Evolutionary conservation across 306 rosid species (phyloP).

Genomic region (Quercus gilva): DNA sequence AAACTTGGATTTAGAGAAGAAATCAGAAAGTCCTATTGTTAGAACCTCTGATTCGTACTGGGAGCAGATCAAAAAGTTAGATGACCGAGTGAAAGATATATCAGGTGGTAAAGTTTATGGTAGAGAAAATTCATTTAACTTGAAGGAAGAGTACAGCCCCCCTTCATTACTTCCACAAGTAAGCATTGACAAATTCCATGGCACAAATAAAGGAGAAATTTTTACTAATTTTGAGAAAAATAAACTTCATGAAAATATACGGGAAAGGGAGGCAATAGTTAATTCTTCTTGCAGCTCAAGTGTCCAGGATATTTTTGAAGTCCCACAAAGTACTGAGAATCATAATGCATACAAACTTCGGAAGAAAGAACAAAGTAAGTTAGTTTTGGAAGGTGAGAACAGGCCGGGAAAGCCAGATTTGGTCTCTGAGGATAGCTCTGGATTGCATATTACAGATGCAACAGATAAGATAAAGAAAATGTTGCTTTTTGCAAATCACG

Average conservation of each 20-base stretch:
- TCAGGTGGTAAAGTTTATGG: constrained; percentile 47
- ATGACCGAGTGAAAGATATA: constrained; percentile 69
- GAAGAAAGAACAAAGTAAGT: constrained; percentile 32
- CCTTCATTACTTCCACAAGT: constrained; percentile 44
- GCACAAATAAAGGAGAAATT: constrained; percentile 16
- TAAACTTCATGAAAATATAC: constrained; percentile 10
- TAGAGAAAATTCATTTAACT: constrained; percentile 24
- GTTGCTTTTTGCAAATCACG: constrained; percentile 25
- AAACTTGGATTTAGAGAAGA: constrained; percentile 31
- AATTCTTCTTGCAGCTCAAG: constrained; percentile 32
- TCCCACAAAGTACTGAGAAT: constrained; percentile 46
- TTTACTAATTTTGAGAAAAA: constrained; percentile 21
- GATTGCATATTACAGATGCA: constrained; percentile 32
- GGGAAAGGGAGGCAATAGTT: constrained; percentile 17
- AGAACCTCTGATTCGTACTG: constrained; percentile 50
- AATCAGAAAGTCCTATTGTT: constrained; percentile 10
- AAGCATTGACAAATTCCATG: constrained; percentile 13
- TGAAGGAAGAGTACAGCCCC: constrained; percentile 39
- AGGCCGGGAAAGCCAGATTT: constrained; percentile 50
- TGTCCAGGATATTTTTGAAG: constrained; percentile 78
- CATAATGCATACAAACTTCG: constrained; percentile 25
- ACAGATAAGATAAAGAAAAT: constrained; percentile 39
- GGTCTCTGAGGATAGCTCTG: constrained; percentile 30
- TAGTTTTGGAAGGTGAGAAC: constrained; percentile 41
- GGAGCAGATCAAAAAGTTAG: constrained; percentile 59